Percentiles rank a stretch among this genome's conserved stretches.
Evolutionary conservation across 805 yeast genomes (phyloP).

Genomic region (Teunomyces barrocoloradensis): DNA sequence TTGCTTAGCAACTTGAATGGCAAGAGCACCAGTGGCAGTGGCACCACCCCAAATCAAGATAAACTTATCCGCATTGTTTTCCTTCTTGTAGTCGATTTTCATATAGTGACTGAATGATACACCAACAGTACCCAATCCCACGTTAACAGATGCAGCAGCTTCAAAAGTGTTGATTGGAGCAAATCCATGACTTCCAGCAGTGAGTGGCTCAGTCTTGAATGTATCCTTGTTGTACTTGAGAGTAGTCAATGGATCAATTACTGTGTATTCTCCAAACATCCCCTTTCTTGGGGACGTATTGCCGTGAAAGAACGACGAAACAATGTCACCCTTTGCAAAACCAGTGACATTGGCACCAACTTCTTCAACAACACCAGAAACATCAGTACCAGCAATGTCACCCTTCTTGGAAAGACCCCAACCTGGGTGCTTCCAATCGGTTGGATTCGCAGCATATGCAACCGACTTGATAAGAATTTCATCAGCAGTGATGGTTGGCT

Average conservation of each 20-base stretch:
- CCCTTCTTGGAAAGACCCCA: slow-evolving; percentile 43
- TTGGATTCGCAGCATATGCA: slow-evolving; percentile 64
- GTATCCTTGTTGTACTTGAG: slow-evolving; percentile 26
- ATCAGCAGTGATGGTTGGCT: slow-evolving; percentile 32
- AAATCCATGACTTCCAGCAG: slow-evolving; percentile 24
- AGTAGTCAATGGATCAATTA: slow-evolving; percentile 33
- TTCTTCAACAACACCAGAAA: slow-evolving; percentile 53
- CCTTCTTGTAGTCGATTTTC: slow-evolving; percentile 16
- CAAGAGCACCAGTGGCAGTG: slow-evolving; percentile 31
- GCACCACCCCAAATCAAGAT: slow-evolving; percentile 39
- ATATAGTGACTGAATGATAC: slow-evolving; percentile 35
- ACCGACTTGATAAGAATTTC: slow-evolving; percentile 48
- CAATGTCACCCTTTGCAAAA: slow-evolving; percentile 43
- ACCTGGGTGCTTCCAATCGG: slow-evolving; percentile 64
- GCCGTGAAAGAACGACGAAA: slow-evolving; percentile 56
- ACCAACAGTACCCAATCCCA: slow-evolving; percentile 53
- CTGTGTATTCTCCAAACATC: slow-evolving; percentile 55
- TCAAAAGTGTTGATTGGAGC: slow-evolving; percentile 51
- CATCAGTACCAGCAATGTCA: slow-evolving; percentile 57
- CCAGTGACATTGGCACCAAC: slow-evolving; percentile 46
- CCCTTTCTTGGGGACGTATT: slow-evolving; percentile 49
- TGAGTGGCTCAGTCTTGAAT: slow-evolving; percentile 11
- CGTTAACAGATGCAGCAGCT: slow-evolving; percentile 62
- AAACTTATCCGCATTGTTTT: slow-evolving; percentile 11
- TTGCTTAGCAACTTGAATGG: slow-evolving; percentile 30